Base-by-base conservation (phyloP, 2,329 filamentous ascomycete genomes). In the Sporothrix brasiliensis region DNA sequence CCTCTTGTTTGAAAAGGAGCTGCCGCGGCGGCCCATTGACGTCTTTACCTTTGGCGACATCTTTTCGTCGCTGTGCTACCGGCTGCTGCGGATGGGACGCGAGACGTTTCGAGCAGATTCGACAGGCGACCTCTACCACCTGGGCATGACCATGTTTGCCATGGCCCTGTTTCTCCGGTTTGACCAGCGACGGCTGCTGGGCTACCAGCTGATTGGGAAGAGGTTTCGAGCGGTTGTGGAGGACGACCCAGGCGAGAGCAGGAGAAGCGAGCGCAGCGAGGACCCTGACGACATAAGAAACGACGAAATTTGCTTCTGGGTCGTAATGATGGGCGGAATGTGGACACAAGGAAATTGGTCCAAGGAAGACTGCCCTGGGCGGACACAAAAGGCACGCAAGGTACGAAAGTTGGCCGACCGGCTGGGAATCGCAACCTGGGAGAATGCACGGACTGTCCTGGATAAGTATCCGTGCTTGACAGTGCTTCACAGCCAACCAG, bases 161-260 rank as follows among this genome's bases (percentile, higher is more conserved):
- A 67, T 67, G 63, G 19, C 63, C 19, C 30, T 67, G 47, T 67
- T 67, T 53, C 30, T 67, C 19, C 47, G 63, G 16, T 67, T 67
- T 67, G 63, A 53, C 27, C 47, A 67, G 16, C 30, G 49, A 16
- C 63, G 63, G 27, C 27, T 67, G 63, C 3, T 67, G 9, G 27
- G 53, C n/a, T 67, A 67, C 16, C 41, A 50, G 60, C 41, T 24
- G 24, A 47, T 65, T 5, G 60, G 60, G 14, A 19, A 9, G 21
- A 13, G 60, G 41, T 50, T 49, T 13, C n/a, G 21, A 30, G 60
- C 41, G 21, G 13, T 49, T 6, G 60, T 65, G 2, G 60, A 30
- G 16, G 56, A 49, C 14, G 44, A 49, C 41, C 41, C 3, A 16
- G 41, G 13, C 41, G 41, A 30, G 14, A 4, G 19, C 13, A 24